Evolutionary conservation across 371 early-diverging fungal species (phyloP).

Genomic region (Syncephalis plumigaleata): DNA sequence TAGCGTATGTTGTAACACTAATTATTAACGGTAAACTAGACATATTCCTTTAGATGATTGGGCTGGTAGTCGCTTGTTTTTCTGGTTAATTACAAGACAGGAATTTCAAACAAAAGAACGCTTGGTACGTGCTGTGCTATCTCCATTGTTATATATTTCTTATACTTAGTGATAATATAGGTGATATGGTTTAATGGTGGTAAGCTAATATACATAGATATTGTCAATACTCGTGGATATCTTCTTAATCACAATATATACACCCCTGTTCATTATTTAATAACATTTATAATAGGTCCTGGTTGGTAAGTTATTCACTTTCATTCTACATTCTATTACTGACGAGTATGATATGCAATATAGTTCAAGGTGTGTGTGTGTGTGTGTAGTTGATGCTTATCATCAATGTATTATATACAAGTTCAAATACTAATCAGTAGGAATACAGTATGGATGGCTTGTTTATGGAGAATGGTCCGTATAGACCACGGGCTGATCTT

Average conservation of each 20-base stretch:
- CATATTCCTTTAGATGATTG: constrained; percentile 13
- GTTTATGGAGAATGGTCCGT: constrained; percentile 74
- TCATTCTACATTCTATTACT: not conserved
- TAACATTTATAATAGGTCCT: constrained; percentile 8
- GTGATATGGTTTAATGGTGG: constrained; percentile 85
- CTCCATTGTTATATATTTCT: not conserved
- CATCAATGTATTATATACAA: too few species aligned
- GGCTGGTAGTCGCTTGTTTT: constrained; percentile 15
- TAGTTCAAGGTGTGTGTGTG: constrained; percentile 17
- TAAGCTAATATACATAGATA: too few species aligned
- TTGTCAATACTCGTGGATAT: too few species aligned
- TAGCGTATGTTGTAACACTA: not conserved
- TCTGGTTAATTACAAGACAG: constrained; percentile 20
- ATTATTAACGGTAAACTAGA: constrained; percentile 3
- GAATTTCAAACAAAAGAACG: constrained; percentile 14
- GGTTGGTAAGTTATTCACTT: constrained; percentile 12
- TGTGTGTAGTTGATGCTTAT: too few species aligned
- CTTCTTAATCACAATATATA: not conserved
- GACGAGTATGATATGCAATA: not conserved
- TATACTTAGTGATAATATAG: constrained; percentile 16
- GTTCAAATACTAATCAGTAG: not conserved
- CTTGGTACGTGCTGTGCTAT: not conserved
- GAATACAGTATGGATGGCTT: constrained; percentile 63
- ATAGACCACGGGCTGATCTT: constrained; percentile 26
- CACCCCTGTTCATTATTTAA: not conserved